Base-by-base conservation (phyloP, 805 yeast genomes). In the Cyberlindnera samutprakarnensis region DNA sequence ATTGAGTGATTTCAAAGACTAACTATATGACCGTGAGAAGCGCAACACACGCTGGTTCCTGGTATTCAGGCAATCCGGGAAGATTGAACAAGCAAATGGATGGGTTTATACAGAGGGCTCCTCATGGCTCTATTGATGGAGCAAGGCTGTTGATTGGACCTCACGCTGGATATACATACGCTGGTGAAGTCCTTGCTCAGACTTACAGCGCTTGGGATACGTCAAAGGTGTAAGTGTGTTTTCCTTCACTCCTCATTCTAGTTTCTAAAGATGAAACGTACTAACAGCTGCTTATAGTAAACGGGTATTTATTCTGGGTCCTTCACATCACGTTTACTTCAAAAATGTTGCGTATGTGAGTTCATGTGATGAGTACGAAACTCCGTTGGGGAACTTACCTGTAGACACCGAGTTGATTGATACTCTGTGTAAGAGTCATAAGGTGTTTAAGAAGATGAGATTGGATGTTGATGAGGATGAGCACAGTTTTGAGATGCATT, bases 401-500 rank as follows among this genome's bases (percentile, higher is more conserved):
- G 82, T 90, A 13, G 96, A 90, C 52, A 52, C 49, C 0, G 70
- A 65, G 9, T 47, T 62, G 1, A 58, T 62, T 15, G 33, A 53
- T 2, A 44, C 58, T 13, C 49, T 80, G 24, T 36, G 64, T 3
- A 55, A 29, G 27, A 14, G 56, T n/a, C 49, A 64, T 4, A 55
- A 57, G 2, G 8, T n/a, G 5, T 77, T 83, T 43, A 60, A 62
- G 36, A 56, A 52, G 33, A 81, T 87, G 94, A 54, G 64, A 18
- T 40, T 54, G 2, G 68, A 62, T 0, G 66, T 66, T 11, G 98
- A 92, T 53, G 75, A 77, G 37, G 81, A 79, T 13, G 98, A 92
- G 53, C 98, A 92, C 54, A 79, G 92, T 31, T 73, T 92, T 47
- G 98, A 92, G 49, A 84, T 92, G 95, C 97, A 92, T 56, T 69